A percentile compares a stretch with the other conserved stretches of the same genome.
Conservation (phyloP, 1,139 yeast genomes). For the Hemisphaericaspora xylanilytica region DNA sequence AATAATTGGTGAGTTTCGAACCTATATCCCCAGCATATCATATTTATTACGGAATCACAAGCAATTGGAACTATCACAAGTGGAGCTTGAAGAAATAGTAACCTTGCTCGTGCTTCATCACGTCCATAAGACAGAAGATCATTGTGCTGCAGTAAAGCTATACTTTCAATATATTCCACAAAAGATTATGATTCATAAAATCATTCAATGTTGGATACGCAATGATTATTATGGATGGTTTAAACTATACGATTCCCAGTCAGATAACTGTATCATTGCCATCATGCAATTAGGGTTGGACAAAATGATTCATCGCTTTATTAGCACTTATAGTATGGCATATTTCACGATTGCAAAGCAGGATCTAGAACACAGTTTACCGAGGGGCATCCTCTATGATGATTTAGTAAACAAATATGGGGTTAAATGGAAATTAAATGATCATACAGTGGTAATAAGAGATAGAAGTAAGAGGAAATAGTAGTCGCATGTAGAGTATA, state of each 20-base stretch:
- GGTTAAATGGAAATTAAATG: conserved; percentile 29
- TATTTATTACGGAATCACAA: conserved; percentile 29
- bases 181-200: conserved; percentile 20
- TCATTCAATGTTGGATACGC: conserved; percentile 36
- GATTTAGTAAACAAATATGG: conserved; percentile 20
- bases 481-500: background rate
- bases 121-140: conserved; percentile 44
- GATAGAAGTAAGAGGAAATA: conserved; percentile 14
- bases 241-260: conserved; percentile 18
- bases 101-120: conserved; percentile 45
- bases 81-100: conserved; percentile 41
- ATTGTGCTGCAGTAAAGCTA: conserved; percentile 32
- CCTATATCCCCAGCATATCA: conserved; percentile 54
- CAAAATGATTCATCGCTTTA: conserved; percentile 28
- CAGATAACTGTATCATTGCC: conserved; percentile 7
- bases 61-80: conserved; percentile 9
- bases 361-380: conserved; percentile 25
- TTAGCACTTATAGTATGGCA: conserved; percentile 30
- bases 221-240: conserved; percentile 46
- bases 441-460: conserved; percentile 22
- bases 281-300: conserved; percentile 45
- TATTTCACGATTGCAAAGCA: conserved; percentile 31
- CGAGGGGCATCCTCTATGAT: conserved; percentile 24
- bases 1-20: conserved; percentile 50
- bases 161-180: conserved; percentile 29